Evolutionary conservation across 2,329 filamentous ascomycete genomes (phyloP).

Genomic region (Paecilomyces formosus): DNA sequence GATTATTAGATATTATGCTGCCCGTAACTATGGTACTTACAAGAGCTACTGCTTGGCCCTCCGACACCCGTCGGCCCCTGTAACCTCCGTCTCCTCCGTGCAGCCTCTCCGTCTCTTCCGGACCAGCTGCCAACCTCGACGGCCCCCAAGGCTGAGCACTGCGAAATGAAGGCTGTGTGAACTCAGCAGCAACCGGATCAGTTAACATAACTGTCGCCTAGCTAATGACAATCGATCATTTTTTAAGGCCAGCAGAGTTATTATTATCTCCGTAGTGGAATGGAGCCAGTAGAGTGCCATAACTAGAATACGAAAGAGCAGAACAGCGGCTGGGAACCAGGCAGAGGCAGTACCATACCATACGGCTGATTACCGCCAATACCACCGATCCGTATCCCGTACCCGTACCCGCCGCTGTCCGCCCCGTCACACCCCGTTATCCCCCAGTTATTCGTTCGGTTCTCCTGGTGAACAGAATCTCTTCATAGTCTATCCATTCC

Average conservation of each 20-base stretch:
- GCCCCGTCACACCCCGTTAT: neutral
- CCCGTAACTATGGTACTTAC: neutral
- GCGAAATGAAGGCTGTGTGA: neutral
- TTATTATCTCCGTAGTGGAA: neutral
- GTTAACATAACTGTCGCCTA: too few relatives aligned
- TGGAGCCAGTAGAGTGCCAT: neutral
- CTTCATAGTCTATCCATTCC: conserved; percentile 2
- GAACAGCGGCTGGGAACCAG: neutral
- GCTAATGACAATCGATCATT: neutral
- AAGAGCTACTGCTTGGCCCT: neutral
- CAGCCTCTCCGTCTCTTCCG: neutral
- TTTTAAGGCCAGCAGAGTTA: neutral
- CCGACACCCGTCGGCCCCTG: neutral
- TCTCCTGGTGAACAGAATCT: conserved; percentile 1
- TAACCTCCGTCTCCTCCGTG: neutral
- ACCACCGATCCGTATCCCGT: neutral
- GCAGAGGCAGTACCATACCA: too few relatives aligned
- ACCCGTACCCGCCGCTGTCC: conserved; percentile 1
- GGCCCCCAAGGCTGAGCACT: neutral
- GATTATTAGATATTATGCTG: neutral
- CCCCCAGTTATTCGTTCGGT: neutral
- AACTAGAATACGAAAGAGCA: neutral
- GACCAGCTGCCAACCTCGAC: neutral
- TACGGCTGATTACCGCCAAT: neutral
- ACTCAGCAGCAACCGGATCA: neutral